phyloP scores from a whole-genome alignment of 2,329 filamentous ascomycete species.

The Penicillium decumbens region DNA sequence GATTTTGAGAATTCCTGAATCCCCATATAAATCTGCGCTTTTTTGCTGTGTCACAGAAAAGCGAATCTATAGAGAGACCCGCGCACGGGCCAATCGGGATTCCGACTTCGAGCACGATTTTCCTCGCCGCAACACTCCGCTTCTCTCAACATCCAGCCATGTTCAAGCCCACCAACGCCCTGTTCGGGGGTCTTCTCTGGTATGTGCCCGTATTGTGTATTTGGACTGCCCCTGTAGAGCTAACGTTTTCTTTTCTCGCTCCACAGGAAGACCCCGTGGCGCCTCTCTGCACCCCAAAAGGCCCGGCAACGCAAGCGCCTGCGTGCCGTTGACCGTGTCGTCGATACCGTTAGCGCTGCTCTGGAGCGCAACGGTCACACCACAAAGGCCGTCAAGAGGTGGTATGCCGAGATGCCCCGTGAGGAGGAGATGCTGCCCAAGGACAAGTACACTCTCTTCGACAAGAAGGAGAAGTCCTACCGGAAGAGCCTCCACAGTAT shows the following conservation, averaged over 20 bases:
- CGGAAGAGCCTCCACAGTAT: constrained; percentile 95
- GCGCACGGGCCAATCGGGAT: constrained; percentile 23
- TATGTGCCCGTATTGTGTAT: constrained; percentile 37
- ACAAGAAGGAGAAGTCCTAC: constrained; percentile 91
- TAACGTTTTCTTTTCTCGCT: constrained; percentile 16
- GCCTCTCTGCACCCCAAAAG: constrained; percentile 88
- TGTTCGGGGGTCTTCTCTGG: constrained; percentile 80
- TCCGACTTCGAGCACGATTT: constrained; percentile 24
- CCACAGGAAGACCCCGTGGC: constrained; percentile 90
- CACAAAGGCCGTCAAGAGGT: constrained; percentile 73
- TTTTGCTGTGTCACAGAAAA: neutral
- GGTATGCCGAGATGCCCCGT: constrained; percentile 93
- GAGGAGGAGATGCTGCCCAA: constrained; percentile 92
- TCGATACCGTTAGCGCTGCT: constrained; percentile 74
- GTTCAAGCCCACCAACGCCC: constrained; percentile 75
- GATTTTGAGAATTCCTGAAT: neutral
- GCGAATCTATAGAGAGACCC: constrained; percentile 5
- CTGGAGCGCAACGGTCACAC: constrained; percentile 66
- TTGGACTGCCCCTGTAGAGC: constrained; percentile 9
- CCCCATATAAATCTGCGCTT: neutral
- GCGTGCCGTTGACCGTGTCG: constrained; percentile 78
- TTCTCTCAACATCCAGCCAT: constrained; percentile 48
- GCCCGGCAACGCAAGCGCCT: constrained; percentile 77
- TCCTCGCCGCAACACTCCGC: constrained; percentile 13
- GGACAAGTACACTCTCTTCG: constrained; percentile 98